Conservation (phyloP, 305 asterid species). For the Fraxinus paxiana region DNA sequence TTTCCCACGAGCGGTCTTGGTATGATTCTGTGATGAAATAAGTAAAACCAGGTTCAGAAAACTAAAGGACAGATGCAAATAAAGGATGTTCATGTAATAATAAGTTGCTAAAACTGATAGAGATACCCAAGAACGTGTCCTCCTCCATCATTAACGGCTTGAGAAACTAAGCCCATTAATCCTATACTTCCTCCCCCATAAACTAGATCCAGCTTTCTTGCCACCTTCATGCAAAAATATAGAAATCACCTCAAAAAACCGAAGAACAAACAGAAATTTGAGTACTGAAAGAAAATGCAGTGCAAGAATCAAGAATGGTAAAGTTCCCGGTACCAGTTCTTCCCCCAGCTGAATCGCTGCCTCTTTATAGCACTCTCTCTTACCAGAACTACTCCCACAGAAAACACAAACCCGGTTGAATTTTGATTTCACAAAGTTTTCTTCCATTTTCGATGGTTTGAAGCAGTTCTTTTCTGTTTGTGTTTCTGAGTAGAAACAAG, state of each 20-base stretch:
- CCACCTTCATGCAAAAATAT: constrained; percentile 43
- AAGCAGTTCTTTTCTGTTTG: background rate
- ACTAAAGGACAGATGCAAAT: background rate
- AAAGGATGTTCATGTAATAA: background rate
- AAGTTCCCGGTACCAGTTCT: constrained; percentile 28
- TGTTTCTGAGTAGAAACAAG: background rate
- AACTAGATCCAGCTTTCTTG: constrained; percentile 58
- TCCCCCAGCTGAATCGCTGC: constrained; percentile 41
- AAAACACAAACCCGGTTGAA: constrained; percentile 45
- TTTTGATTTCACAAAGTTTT: constrained; percentile 26
- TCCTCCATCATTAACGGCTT: constrained; percentile 60
- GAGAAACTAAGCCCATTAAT: constrained; percentile 61
- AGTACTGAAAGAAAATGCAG: background rate
- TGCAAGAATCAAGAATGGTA: background rate
- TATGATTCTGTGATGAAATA: constrained; percentile 44
- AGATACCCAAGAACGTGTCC: constrained; percentile 60
- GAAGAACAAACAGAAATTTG: background rate
- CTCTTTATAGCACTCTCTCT: constrained; percentile 29
- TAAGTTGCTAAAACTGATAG: background rate
- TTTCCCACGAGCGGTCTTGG: constrained; percentile 63
- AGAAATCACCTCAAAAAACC: background rate
- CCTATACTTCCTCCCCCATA: constrained; percentile 78
- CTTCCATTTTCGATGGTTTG: constrained; percentile 15
- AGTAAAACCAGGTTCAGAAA: background rate
- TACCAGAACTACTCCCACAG: constrained; percentile 47